Conservation (phyloP, 1,284 basidiomycete genomes). For the Marasmius tenuissimus region DNA sequence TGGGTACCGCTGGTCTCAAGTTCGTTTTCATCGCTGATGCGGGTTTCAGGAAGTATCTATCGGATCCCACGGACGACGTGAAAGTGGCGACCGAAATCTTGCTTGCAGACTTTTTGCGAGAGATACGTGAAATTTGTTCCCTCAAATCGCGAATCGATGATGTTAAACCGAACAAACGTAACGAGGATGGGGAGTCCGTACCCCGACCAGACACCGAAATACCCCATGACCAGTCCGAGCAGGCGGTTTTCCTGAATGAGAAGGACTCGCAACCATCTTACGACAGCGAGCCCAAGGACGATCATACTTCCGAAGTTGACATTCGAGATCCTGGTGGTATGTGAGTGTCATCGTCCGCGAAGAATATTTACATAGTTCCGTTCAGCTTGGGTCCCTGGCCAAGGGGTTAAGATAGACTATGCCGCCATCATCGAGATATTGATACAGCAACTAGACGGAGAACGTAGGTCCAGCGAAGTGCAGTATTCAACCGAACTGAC, state of each 20-base stretch:
- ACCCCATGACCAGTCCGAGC: slow-evolving; percentile 50
- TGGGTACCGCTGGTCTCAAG: slow-evolving; percentile 41
- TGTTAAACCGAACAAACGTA: slow-evolving; percentile 44
- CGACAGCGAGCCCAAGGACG: slow-evolving; percentile 45
- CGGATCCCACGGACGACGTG: slow-evolving; percentile 94
- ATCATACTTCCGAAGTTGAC: slow-evolving; percentile 50
- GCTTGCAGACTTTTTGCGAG: slow-evolving; percentile 89
- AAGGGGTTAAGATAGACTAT: slow-evolving; percentile 91
- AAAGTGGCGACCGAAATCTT: slow-evolving; percentile 90
- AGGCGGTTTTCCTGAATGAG: slow-evolving; percentile 53
- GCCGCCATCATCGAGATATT: slow-evolving; percentile 93
- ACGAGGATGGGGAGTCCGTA: slow-evolving; percentile 37
- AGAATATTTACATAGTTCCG: slow-evolving; percentile 7
- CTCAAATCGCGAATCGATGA: slow-evolving; percentile 68
- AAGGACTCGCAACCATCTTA: slow-evolving; percentile 45
- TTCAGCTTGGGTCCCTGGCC: slow-evolving; percentile 86
- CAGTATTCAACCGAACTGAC: background rate
- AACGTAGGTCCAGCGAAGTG: slow-evolving; percentile 58
- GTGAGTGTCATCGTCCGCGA: slow-evolving; percentile 15
- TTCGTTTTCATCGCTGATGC: slow-evolving; percentile 7
- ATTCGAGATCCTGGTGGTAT: slow-evolving; percentile 66
- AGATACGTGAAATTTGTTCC: slow-evolving; percentile 84
- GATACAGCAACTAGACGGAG: slow-evolving; percentile 84
- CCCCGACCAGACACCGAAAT: slow-evolving; percentile 44
- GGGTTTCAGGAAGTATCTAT: slow-evolving; percentile 81